Conservation (phyloP, 202 grass and related monocot genomes). For the Eragrostis tef region DNA sequence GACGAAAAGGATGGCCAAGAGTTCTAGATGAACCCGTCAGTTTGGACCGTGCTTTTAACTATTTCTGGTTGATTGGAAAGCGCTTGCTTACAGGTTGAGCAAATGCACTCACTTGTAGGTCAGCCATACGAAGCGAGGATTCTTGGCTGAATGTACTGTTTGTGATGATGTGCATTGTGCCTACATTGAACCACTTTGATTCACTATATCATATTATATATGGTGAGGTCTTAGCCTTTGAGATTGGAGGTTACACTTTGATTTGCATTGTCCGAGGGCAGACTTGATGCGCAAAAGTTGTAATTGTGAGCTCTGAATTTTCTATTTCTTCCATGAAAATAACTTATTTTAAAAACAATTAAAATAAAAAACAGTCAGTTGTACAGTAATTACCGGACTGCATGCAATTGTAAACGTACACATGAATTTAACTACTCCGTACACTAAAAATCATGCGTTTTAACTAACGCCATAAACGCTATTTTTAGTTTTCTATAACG, state of each 20-base stretch:
- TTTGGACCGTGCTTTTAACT: slow-evolving; percentile 33
- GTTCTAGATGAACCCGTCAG: neutral
- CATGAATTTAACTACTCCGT: neutral
- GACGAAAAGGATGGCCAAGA: slow-evolving; percentile 34
- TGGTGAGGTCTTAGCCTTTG: neutral
- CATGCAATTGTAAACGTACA: neutral
- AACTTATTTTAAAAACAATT: neutral
- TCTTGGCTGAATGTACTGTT: slow-evolving; percentile 14
- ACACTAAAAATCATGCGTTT: neutral
- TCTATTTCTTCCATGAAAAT: neutral
- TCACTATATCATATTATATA: neutral
- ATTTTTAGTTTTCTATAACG: neutral
- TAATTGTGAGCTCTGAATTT: neutral
- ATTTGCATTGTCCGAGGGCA: neutral
- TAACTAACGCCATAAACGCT: neutral
- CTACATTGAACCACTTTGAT: slow-evolving; percentile 15
- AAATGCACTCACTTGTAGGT: slow-evolving; percentile 12
- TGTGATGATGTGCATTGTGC: neutral
- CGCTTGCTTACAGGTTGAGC: slow-evolving; percentile 25
- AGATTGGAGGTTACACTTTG: neutral
- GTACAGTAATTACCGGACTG: neutral
- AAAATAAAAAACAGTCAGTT: neutral
- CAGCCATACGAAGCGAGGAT: neutral
- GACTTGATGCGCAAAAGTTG: neutral
- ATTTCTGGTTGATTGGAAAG: slow-evolving; percentile 41